Base-by-base conservation (phyloP, 768 basidiomycete species). In the Wakefieldia striispora region DNA sequence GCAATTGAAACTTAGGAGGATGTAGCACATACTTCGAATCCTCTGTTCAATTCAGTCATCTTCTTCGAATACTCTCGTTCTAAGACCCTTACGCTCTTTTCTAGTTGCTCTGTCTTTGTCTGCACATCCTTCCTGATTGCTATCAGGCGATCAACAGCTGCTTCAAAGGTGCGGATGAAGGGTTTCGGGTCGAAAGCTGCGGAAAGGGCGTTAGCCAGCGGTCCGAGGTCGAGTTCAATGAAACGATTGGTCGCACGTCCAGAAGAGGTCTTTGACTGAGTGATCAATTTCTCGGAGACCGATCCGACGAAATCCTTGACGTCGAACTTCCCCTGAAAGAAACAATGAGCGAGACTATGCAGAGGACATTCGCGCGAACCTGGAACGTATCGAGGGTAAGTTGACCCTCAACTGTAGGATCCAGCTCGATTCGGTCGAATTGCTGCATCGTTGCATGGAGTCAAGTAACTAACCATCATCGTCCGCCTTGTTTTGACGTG, bases 1-100 rank as follows among this genome's bases (percentile, higher is more conserved):
- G 4, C 23, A 16, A 43, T 33, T 26, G 49, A 49, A 31, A 47
- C 17, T n/a, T 29, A 29, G 10, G 35, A 35, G 16, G 21, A 37
- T 16, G 37, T 19, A 29, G 12, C 37, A 67, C 81, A 41, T 61
- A 93, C 95, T 75, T 99, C 95, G 59, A 98, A 98, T 1, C 92
- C 92, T 43, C 83, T 83, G 64, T 93, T 93, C 20, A 98, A 75
- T 47, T 97, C 95, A n/a, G 78, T 74, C 80, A 98, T 89, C 67
- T 91, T 90, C 73, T 87, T 91, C 3, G 91, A 89, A 69, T 98
- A 99, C 58, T 97, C 94, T 54, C 93, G 72, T 69, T 98, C 95
- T 3, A 93, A 84, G 0, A 86, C 78, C 40, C 86, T 75, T 13
- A 97, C 95, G 57, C 83, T 86, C 72, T 89, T 90, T 73, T 98